Evolutionary conservation across 1,139 yeast species (phyloP), one percentile per base, ranked within the genome.

Genomic region (Nematodospora anomalae): DNA sequence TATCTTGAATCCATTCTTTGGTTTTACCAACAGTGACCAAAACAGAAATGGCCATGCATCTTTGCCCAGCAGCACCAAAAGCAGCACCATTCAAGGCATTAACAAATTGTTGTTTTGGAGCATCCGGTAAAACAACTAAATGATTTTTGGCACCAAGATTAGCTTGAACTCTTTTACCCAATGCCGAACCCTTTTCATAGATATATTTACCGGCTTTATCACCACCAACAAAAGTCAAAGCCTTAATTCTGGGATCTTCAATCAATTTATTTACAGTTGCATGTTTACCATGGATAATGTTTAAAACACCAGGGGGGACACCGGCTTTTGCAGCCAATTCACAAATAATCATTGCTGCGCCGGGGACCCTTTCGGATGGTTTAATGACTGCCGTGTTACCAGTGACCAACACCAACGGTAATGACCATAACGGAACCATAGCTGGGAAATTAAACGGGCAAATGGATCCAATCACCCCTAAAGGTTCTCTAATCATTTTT

Each of bases 391-490:
- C 74, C 28, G 90, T 80, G 68, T 84, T 84, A 50, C 94, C 94
- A 16, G 90, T 83, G 42, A 80, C 90, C 45, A 84, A 72, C 30
- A 80, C 71, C 55, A 83, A 74, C 12, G 94, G 94, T 43, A 84
- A 72, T 22, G 89, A 79, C 94, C 94, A 84, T 50, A 84, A 68
- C 25, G 94, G 94, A 42, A 84, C 86, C 92, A 84, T 83, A 30
- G 89, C 92, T 20, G 92, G 92, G 74, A 83, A 82, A 64, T 82
- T 82, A 62, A 79, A 79, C n/a, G 88, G 88, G 51, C 83, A 77
- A 48, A 81, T 81, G 16, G 86, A 81, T 6, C 82, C 86, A 42
- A 80, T 74, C 14, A 81, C 84, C 13, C 87, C 87, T 42, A 72
- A 59, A 21, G 78, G 78, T 51, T 73, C 78, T 50, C 92, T 75